phyloP scores from a whole-genome alignment of 1,284 basidiomycete genomes.

The Trametes polyzona region DNA sequence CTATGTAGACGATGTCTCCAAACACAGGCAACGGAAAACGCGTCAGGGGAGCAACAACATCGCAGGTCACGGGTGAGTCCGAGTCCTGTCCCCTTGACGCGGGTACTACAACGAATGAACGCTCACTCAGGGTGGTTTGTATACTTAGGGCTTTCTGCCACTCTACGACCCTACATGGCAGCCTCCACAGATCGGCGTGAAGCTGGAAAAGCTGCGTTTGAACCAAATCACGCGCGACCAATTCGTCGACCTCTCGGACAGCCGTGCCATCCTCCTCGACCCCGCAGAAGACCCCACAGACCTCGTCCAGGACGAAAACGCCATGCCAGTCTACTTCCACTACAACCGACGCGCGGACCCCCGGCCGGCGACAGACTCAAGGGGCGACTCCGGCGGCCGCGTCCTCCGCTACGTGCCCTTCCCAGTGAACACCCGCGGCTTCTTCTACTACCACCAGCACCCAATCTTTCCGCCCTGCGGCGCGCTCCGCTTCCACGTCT shows the following conservation, averaged over 20 bases:
- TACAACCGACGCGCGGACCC: background rate
- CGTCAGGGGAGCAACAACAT: too few species aligned
- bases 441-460: conserved; percentile 7
- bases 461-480: background rate
- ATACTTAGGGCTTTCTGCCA: too few species aligned
- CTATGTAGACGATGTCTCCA: too few species aligned
- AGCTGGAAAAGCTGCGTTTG: background rate
- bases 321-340: too few species aligned
- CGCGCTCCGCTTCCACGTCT: conserved; percentile 5
- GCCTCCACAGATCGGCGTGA: background rate
- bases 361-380: background rate
- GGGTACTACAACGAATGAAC: too few species aligned
- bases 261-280: too few species aligned
- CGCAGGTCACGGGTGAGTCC: too few species aligned
- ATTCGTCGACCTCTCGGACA: background rate
- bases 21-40: too few species aligned
- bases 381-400: background rate
- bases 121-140: too few species aligned
- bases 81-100: too few species aligned
- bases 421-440: conserved; percentile 8
- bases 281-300: too few species aligned
- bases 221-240: background rate
- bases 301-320: too few species aligned
- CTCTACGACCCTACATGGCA: background rate
- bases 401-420: background rate